Evolutionary conservation across 2,329 filamentous ascomycete genomes (phyloP).

Genomic region (Alternaria arbusti): DNA sequence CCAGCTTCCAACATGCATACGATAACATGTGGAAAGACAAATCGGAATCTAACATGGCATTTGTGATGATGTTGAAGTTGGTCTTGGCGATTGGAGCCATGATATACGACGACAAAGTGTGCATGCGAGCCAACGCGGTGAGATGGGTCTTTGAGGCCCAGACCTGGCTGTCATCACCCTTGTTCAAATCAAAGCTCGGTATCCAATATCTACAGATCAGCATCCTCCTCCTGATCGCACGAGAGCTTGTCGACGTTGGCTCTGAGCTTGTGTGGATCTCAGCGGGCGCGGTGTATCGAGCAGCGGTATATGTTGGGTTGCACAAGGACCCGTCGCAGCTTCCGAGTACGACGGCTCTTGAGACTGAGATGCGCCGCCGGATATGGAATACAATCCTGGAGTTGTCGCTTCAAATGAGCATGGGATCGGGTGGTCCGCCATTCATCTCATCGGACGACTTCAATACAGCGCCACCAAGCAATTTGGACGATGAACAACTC

Average conservation of each 20-base stretch:
- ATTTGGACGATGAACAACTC: constrained; percentile 53
- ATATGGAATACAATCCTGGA: constrained; percentile 48
- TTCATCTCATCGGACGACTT: constrained; percentile 46
- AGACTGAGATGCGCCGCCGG: constrained; percentile 40
- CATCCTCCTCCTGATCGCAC: constrained; percentile 48
- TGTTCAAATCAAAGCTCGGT: constrained; percentile 60
- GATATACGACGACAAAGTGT: constrained; percentile 59
- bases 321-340: constrained; percentile 49
- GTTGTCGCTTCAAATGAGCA: constrained; percentile 46
- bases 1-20: constrained; percentile 58
- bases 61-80: constrained; percentile 64
- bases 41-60: constrained; percentile 47
- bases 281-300: constrained; percentile 46
- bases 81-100: constrained; percentile 64
- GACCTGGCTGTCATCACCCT: constrained; percentile 61
- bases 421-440: constrained; percentile 46
- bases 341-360: constrained; percentile 27
- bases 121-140: constrained; percentile 57
- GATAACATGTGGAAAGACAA: constrained; percentile 57
- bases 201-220: constrained; percentile 59
- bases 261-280: constrained; percentile 49
- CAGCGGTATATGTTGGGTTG: constrained; percentile 50
- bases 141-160: constrained; percentile 66
- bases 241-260: constrained; percentile 44
- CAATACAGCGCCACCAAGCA: constrained; percentile 47